A percentile compares a stretch with the other conserved stretches of the same genome.
These are phyloP conservation scores for Orobanche coerulescens DNA, from an alignment of 257 asterid genomes.

Conservation along the genomic window DNA sequence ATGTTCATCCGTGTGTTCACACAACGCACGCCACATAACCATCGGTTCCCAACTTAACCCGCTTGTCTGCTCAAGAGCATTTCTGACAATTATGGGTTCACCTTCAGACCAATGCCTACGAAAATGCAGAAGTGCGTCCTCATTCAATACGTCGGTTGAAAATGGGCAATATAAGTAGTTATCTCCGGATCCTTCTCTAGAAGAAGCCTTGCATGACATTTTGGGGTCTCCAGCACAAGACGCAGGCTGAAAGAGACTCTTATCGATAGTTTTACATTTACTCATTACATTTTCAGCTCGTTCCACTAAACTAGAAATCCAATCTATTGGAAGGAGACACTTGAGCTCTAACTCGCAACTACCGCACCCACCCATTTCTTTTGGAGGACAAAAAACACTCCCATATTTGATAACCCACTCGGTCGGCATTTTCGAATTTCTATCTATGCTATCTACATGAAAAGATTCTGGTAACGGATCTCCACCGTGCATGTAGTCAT, in stretches of 20 bases:
- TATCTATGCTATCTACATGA: constrained; percentile 19
- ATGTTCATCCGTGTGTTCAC: constrained; percentile 38
- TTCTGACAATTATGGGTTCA: constrained; percentile 73
- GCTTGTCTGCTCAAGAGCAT: constrained; percentile 60
- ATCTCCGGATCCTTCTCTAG: constrained; percentile 39
- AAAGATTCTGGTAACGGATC: constrained; percentile 38
- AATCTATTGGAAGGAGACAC: constrained; percentile 58
- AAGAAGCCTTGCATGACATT: constrained; percentile 35
- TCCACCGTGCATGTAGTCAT: constrained; percentile 82
- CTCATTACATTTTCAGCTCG: constrained; percentile 37
- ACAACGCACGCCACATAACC: constrained; percentile 95
- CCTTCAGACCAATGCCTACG: constrained; percentile 85
- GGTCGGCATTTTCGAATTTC: constrained; percentile 24
- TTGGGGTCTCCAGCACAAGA: constrained; percentile 21
- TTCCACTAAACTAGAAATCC: constrained; percentile 50
- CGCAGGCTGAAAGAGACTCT: constrained; percentile 20
- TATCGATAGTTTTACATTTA: constrained; percentile 11
- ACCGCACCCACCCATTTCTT: constrained; percentile 80
- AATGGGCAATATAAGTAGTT: constrained; percentile 58
- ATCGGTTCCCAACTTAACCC: constrained; percentile 95
- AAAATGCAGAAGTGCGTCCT: constrained; percentile 47
- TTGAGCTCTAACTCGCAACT: constrained; percentile 58
- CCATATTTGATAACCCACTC: constrained; percentile 40
- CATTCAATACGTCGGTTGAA: constrained; percentile 38
- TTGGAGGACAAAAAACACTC: constrained; percentile 52